Evolutionary conservation across 768 basidiomycete species (phyloP), one percentile per base, ranked within the genome.

Genomic region (Pulveroboletus sp.): DNA sequence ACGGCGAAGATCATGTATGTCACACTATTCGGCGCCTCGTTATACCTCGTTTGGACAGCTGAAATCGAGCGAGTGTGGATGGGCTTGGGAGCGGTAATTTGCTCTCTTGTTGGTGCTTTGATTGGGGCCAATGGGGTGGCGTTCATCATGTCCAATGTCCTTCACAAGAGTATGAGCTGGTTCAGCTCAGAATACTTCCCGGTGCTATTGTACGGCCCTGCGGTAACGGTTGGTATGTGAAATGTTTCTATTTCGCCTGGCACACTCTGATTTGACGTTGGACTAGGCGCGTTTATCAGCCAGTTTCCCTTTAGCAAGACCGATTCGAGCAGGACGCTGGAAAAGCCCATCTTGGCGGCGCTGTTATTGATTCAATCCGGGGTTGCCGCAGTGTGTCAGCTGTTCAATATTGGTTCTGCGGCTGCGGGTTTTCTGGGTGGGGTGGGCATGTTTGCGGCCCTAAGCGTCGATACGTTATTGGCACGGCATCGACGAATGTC

Each of bases 151-250:
- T 65, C 69, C 23, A 62, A 64, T 5, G 77, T 81, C 1, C 63
- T 92, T 19, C 75, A 79, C 8, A 85, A 80, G 65, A 76, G 80
- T 0, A 79, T 95, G 80, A 88, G 87, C 58, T 97, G 94, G 94
- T 97, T 90, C 67, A 73, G 78, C 14, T 78, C 74, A 35, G 89
- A 90, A 52, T 76, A 83, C 55, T 75, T 76, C 10, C 75, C 79
- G 2, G 53, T 94, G 9, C 60, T 76, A 19, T 67, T 97, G 19
- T 98, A 90, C 60, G 87, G 77, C 3, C 88, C 90, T 13, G 77
- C 89, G 2, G 81, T 83, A 1, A 60, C 91, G 13, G 69, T 87
- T 13, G 91, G 91, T 86, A 55, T 27, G 79, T 69, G 37, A 34
- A 20, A 32, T 5, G 19, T 46, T 27, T 17, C 10, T 2, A 8